Evolutionary conservation across 2,329 filamentous ascomycete species (phyloP).

Genomic region (Conoideocrella luteorostrata): DNA sequence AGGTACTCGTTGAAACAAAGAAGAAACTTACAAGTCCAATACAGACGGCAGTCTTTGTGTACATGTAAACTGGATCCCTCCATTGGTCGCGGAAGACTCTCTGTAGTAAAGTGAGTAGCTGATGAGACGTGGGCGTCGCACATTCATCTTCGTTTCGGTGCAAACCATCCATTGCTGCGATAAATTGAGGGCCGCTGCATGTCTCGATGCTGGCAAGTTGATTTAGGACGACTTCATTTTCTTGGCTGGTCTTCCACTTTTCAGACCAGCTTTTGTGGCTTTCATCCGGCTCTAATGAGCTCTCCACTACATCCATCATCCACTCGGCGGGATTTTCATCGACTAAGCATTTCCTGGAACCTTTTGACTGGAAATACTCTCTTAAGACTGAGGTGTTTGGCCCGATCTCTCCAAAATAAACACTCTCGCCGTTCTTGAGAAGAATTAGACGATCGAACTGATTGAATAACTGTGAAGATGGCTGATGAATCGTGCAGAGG

Average conservation of each 20-base stretch:
- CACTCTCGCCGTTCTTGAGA: constrained; percentile 46
- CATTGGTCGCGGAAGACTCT: constrained; percentile 6
- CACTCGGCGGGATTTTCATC: constrained; percentile 49
- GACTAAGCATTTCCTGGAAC: constrained; percentile 39
- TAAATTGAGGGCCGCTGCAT: background rate
- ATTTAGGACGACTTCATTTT: background rate
- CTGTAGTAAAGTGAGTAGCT: background rate
- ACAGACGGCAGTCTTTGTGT: constrained; percentile 1
- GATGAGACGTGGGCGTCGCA: background rate
- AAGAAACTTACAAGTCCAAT: constrained; percentile 2
- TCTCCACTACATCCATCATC: constrained; percentile 24
- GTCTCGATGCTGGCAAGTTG: background rate
- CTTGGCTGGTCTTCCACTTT: background rate
- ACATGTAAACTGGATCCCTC: background rate
- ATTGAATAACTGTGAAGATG: constrained; percentile 48
- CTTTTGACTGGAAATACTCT: constrained; percentile 46
- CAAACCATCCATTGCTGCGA: background rate
- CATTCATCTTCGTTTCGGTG: background rate
- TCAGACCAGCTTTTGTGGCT: background rate
- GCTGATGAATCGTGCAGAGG: constrained; percentile 56
- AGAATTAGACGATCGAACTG: constrained; percentile 51
- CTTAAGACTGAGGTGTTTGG: constrained; percentile 40
- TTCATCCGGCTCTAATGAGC: background rate
- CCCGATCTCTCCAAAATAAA: constrained; percentile 50
- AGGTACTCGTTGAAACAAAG: background rate